Percentiles rank a stretch among this genome's conserved stretches.
phyloP scores from a whole-genome alignment of 2,329 filamentous ascomycete genomes.

The Raffaelea arxii region DNA sequence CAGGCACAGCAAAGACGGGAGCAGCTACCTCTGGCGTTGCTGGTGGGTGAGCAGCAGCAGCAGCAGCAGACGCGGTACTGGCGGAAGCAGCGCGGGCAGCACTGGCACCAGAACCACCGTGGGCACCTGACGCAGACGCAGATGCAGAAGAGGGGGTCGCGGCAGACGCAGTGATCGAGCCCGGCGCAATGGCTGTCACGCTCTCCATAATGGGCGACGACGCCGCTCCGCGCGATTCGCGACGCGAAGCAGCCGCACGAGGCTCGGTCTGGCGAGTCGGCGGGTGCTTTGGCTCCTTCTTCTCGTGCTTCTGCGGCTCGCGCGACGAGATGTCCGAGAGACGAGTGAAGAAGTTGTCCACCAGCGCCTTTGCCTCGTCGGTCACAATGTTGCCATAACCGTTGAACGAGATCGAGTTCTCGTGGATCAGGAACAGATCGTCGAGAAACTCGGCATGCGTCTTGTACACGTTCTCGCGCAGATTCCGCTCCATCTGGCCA shows the following conservation, averaged over 20 bases:
- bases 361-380: constrained; percentile 40
- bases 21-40: constrained; percentile 23
- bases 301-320: constrained; percentile 52
- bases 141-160: too few relatives aligned
- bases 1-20: constrained; percentile 58
- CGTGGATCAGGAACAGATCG: constrained; percentile 68
- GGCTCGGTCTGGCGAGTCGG: constrained; percentile 36
- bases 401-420: constrained; percentile 77
- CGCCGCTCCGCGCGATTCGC: constrained; percentile 20
- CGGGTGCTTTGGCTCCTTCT: constrained; percentile 43
- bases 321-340: constrained; percentile 33
- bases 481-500: constrained; percentile 66
- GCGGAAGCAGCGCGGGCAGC: constrained; percentile 26
- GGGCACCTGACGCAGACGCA: too few relatives aligned
- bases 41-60: too few relatives aligned
- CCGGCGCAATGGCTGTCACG: background rate
- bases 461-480: constrained; percentile 60
- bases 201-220: constrained; percentile 20
- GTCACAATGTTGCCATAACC: constrained; percentile 68
- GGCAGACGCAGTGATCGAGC: constrained; percentile 2
- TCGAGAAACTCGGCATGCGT: constrained; percentile 62
- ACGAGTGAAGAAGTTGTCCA: constrained; percentile 42
- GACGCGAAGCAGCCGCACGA: constrained; percentile 26
- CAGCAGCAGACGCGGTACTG: constrained; percentile 12
- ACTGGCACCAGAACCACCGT: too few relatives aligned